A percentile compares a stretch with the other conserved stretches of the same genome.
These are phyloP conservation scores for Candida endomychidarum DNA, from an alignment of 805 yeast species.

Conservation along the genomic window DNA sequence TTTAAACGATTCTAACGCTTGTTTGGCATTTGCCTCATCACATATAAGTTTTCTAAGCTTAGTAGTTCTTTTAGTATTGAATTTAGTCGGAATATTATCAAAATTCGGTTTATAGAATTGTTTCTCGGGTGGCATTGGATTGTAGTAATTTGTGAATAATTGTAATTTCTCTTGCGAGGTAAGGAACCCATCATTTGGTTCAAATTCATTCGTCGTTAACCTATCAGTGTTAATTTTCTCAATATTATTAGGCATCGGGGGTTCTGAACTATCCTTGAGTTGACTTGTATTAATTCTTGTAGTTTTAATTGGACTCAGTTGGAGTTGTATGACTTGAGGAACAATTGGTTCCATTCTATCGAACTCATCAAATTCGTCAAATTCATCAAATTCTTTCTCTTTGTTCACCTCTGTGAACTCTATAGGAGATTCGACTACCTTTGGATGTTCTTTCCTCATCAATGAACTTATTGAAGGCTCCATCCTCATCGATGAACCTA, in stretches of 20 bases:
- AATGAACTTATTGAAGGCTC: no score
- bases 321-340: not conserved
- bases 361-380: conserved; percentile 25
- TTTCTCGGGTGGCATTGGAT: conserved; percentile 18
- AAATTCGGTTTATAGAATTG: conserved; percentile 20
- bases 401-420: not conserved
- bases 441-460: no score
- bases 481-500: no score
- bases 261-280: not conserved
- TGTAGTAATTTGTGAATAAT: conserved; percentile 41
- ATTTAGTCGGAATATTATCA: not conserved
- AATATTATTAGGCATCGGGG: no score
- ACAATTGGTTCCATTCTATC: conserved; percentile 3
- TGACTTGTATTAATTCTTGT: no score
- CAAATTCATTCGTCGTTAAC: conserved; percentile 21
- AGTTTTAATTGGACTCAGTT: conserved; percentile 5
- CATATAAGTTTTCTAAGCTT: not conserved
- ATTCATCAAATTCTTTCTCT: conserved; percentile 14
- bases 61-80: not conserved
- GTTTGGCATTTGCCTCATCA: not conserved
- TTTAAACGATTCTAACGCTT: not conserved
- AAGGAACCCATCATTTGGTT: conserved; percentile 39
- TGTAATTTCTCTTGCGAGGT: conserved; percentile 36
- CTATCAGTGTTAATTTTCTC: conserved; percentile 3
- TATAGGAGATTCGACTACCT: no score